These are phyloP conservation scores for Pyricularia sp. DNA, from an alignment of 2,329 filamentous ascomycete genomes.

Conservation along the genomic window DNA sequence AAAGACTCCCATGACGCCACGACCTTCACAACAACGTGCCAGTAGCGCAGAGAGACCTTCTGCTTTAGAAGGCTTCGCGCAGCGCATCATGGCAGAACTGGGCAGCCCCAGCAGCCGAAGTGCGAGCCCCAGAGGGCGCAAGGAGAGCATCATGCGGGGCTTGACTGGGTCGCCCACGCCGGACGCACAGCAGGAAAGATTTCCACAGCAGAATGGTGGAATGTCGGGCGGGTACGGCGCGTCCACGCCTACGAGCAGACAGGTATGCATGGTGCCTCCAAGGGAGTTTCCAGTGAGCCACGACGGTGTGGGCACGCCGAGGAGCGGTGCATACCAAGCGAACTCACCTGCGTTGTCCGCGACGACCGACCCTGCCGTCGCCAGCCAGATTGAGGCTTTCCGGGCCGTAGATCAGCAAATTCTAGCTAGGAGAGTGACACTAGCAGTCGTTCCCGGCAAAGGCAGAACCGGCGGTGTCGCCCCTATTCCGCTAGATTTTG, in stretches of 20 bases:
- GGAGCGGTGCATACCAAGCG: conserved; percentile 16
- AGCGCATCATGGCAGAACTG: conserved; percentile 52
- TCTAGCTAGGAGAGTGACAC: conserved; percentile 41
- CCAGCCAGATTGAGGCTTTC: conserved; percentile 49
- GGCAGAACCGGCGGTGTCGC: conserved; percentile 20
- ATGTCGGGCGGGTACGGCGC: conserved; percentile 15
- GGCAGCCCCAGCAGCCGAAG: conserved; percentile 40
- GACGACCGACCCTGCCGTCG: conserved; percentile 23
- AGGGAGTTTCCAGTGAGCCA: conserved; percentile 32
- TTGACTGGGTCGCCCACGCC: conserved; percentile 13
- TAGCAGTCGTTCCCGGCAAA: conserved; percentile 25
- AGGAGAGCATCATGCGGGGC: conserved; percentile 22
- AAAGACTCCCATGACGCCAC: conserved; percentile 8
- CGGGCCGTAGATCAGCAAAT: conserved; percentile 57
- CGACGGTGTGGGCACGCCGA: conserved; percentile 19
- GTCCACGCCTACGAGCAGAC: conserved; percentile 20
- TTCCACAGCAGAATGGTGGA: neutral
- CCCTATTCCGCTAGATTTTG: conserved; percentile 37
- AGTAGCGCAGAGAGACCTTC: conserved; percentile 38
- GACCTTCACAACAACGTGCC: conserved; percentile 21
- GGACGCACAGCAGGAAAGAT: neutral
- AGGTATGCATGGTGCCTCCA: conserved; percentile 22
- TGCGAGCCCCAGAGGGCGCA: conserved; percentile 39
- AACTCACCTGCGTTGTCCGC: conserved; percentile 12
- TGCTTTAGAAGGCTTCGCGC: conserved; percentile 51